Evolutionary conservation across 2,329 filamentous ascomycete species (phyloP), one percentile per base, ranked within the genome.

Genomic region (Aspergillus awamori): DNA sequence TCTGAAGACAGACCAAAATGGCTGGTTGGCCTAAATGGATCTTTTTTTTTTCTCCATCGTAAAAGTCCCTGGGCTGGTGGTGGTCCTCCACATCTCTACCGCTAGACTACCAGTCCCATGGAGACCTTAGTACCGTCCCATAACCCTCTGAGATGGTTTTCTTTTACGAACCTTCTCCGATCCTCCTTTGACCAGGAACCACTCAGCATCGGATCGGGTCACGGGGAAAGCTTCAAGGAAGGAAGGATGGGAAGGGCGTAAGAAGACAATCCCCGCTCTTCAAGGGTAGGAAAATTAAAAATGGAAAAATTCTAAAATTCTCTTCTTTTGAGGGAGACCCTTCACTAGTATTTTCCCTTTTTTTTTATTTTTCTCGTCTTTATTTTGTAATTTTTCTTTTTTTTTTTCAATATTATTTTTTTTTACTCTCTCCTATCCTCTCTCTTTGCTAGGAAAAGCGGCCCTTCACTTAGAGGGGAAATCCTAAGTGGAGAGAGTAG

Each of bases 21-120:
- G 57, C 51, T 57, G 59, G 43, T 63, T 63, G 55, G 52, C 49
- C 28, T 53, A 56, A 30, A 3, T 56, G 26, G 53, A 47, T 56
- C 43, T 45, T 39, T 45, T 20, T 20, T 20, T 20, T 38, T 22
- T 26, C 43, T 60, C 53, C 45, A 45, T 59, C 52, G 36, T 56
- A 22, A 53, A 49, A 48, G 45, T 59, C 45, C 55, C 47, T 59
- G 26, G 59, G 48, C 36, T 57, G 55, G 45, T 30, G 24, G 30
- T 63, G 26, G 47, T 33, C 63, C 61, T 65, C 63, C 63, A 65
- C 59, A 65, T 58, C 63, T 60, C 58, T 63, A 63, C 63, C 63
- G 58, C 60, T 65, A 51, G 43, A 52, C 41, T 49, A 53, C 54
- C 28, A 52, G n/a, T n/a, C 58, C 61, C 59, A 63, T 62, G 63